Conservation (phyloP, 169 alveolate species). For the Condylostoma magnum region DNA sequence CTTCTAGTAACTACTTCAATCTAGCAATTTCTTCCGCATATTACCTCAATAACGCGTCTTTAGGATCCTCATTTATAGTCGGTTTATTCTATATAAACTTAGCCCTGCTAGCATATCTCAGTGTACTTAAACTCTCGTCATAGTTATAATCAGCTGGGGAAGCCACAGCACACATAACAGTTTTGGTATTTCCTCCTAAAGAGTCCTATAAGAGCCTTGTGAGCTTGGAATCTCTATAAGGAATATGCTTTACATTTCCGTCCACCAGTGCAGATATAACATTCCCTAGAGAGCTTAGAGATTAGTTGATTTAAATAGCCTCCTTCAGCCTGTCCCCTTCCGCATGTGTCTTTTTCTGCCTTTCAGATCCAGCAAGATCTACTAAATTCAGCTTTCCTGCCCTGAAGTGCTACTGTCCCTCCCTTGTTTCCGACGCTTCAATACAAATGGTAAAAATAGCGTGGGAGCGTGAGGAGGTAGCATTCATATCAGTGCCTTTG, state of each 20-base stretch:
- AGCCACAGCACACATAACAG: conserved; percentile 91
- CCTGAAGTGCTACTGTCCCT: conserved; percentile 62
- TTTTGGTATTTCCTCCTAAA: conserved; percentile 91
- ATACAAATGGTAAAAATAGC: conserved; percentile 86
- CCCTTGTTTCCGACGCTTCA: conserved; percentile 68
- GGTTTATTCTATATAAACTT: conserved; percentile 59
- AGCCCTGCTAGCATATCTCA: conserved; percentile 68
- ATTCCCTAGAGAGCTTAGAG: conserved; percentile 91
- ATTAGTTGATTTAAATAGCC: conserved; percentile 91
- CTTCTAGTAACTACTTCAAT: conserved; percentile 43
- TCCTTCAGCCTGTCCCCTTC: conserved; percentile 87
- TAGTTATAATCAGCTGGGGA: conserved; percentile 92
- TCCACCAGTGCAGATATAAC: conserved; percentile 91
- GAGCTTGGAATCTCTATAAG: conserved; percentile 93
- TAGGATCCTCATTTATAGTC: conserved; percentile 78
- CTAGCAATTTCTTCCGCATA: conserved; percentile 69
- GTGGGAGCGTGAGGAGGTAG: conserved; percentile 85
- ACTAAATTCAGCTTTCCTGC: conserved; percentile 91
- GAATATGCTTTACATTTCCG: conserved; percentile 85
- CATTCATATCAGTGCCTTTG: conserved; percentile 71
- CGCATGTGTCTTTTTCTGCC: conserved; percentile 79
- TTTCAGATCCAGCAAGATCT: conserved; percentile 92
- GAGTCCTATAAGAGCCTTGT: conserved; percentile 89
- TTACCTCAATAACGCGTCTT: conserved; percentile 72
- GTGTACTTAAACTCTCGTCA: conserved; percentile 91